phyloP scores from a whole-genome alignment of 78 protist genomes.

The Tieghemostelium lacteum region DNA sequence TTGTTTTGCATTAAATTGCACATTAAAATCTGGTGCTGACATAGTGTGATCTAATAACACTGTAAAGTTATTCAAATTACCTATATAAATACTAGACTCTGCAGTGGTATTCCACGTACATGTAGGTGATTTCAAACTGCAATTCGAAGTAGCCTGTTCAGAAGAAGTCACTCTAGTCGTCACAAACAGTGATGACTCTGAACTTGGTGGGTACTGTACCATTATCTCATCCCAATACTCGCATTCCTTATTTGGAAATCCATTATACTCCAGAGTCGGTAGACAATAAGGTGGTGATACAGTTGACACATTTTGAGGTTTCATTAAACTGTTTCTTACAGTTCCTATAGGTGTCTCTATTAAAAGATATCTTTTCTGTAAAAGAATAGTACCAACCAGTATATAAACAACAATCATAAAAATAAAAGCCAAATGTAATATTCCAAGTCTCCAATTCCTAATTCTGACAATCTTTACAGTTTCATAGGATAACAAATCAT shows the following conservation, averaged over 20 bases:
- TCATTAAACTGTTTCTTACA: not conserved
- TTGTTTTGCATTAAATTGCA: slow-evolving; percentile 59
- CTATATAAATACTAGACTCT: slow-evolving; percentile 21
- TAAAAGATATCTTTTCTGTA: slow-evolving; percentile 30
- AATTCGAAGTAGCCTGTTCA: no score
- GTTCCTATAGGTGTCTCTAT: slow-evolving; percentile 34
- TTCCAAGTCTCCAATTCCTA: slow-evolving; percentile 61
- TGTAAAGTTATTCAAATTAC: slow-evolving; percentile 43
- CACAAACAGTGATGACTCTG: slow-evolving; percentile 52
- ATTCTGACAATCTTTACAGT: slow-evolving; percentile 65
- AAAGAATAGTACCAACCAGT: slow-evolving; percentile 10
- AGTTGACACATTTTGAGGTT: not conserved
- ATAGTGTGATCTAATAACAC: slow-evolving; percentile 57
- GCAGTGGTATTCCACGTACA: not conserved
- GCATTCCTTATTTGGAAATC: slow-evolving; percentile 42
- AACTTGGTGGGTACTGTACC: slow-evolving; percentile 34
- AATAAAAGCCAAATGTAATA: slow-evolving; percentile 63
- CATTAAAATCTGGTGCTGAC: slow-evolving; percentile 28
- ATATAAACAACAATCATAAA: slow-evolving; percentile 48
- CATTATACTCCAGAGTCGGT: slow-evolving; percentile 30
- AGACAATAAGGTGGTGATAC: slow-evolving; percentile 33
- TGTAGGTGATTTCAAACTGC: slow-evolving; percentile 2
- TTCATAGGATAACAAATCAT: no score
- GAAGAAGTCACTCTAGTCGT: slow-evolving; percentile 51
- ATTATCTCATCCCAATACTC: slow-evolving; percentile 71